These are phyloP conservation scores for Marasmius tenuissimus DNA, from an alignment of 1,284 basidiomycete genomes.

Conservation along the genomic window DNA sequence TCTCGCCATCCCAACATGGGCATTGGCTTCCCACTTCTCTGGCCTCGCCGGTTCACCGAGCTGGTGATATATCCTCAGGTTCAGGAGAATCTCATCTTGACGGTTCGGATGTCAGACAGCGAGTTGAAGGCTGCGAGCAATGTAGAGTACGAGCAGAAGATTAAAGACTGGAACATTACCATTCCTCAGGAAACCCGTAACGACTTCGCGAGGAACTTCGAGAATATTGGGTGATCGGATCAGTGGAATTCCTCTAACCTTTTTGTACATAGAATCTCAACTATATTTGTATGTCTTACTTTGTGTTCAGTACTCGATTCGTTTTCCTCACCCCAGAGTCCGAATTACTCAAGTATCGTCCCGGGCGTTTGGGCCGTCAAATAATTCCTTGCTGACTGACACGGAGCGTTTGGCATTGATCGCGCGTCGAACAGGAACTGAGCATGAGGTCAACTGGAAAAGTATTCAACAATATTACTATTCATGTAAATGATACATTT, in stretches of 20 bases:
- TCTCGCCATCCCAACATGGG: conserved; percentile 14
- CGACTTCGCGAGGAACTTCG: not conserved
- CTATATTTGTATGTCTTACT: no score
- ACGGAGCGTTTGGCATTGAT: no score
- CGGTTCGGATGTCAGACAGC: not conserved
- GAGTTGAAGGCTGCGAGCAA: not conserved
- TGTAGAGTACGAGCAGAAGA: not conserved
- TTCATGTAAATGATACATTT: not conserved
- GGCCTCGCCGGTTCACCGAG: conserved; percentile 9
- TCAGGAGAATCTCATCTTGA: conserved; percentile 11
- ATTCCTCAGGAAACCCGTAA: not conserved
- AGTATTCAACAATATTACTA: not conserved
- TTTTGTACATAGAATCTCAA: no score
- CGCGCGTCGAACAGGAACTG: no score
- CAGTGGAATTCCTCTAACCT: no score
- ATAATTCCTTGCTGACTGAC: no score
- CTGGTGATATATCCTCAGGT: conserved; percentile 14
- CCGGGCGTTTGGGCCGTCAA: no score
- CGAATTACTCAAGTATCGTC: no score
- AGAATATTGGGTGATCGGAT: not conserved
- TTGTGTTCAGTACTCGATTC: no score
- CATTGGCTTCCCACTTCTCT: not conserved
- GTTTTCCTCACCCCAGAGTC: no score
- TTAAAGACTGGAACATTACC: conserved; percentile 1
- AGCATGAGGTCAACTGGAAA: no score